phyloP scores from a whole-genome alignment of 2,329 filamentous ascomycete species.

The Cladophialophora yegresii region DNA sequence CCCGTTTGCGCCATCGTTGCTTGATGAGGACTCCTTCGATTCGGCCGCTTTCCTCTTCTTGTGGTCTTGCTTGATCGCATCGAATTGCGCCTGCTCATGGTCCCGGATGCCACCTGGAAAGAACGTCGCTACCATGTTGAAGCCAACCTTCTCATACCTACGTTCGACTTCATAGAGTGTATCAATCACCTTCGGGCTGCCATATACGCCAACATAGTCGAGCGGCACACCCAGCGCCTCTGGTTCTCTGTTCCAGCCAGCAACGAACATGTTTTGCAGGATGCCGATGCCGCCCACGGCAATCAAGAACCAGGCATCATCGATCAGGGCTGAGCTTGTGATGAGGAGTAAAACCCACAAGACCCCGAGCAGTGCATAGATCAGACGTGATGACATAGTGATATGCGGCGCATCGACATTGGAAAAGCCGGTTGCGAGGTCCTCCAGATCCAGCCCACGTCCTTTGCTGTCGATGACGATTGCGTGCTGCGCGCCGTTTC shows the following conservation, averaged over 20 bases:
- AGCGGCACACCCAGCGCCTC: conserved; percentile 40
- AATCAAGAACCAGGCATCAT: conserved; percentile 44
- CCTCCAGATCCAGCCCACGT: conserved; percentile 45
- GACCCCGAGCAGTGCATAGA: conserved; percentile 36
- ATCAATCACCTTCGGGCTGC: conserved; percentile 40
- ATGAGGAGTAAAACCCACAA: conserved; percentile 46
- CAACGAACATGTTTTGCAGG: conserved; percentile 44
- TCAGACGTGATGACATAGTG: conserved; percentile 28
- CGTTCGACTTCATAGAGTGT: conserved; percentile 40
- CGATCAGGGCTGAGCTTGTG: conserved; percentile 40
- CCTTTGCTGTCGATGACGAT: conserved; percentile 42
- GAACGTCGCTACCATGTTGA: conserved; percentile 40
- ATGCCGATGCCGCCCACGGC: conserved; percentile 45
- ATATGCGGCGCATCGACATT: conserved; percentile 24
- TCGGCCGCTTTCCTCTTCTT: background rate
- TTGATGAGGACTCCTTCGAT: background rate
- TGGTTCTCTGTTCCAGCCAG: conserved; percentile 39
- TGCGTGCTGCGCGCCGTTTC: conserved; percentile 45
- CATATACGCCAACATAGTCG: conserved; percentile 37
- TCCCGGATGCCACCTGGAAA: conserved; percentile 36
- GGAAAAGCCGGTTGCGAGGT: conserved; percentile 38
- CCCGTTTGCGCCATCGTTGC: background rate
- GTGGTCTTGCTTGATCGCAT: conserved; percentile 5
- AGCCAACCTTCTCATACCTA: conserved; percentile 40
- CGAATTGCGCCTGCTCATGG: conserved; percentile 3